Evolutionary conservation across 1,284 basidiomycete species (phyloP).

Genomic region (Trichosporon ovoides): DNA sequence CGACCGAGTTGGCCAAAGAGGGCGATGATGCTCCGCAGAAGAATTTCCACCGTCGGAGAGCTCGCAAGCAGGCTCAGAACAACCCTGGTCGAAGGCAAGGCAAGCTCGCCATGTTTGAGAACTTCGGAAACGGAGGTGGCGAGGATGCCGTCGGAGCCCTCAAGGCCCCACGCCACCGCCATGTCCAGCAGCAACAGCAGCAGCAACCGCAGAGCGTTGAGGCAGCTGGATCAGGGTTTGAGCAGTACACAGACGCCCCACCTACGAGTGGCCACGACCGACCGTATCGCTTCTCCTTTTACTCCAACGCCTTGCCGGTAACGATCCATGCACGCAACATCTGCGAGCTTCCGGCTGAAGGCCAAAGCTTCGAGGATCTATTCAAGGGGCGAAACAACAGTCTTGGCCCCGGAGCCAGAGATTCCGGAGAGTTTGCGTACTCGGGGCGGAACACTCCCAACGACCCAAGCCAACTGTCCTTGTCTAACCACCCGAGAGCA

Average conservation of each 20-base stretch:
- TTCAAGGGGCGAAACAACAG: conserved; percentile 54
- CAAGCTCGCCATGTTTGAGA: conserved; percentile 90
- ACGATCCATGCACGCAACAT: conserved; percentile 93
- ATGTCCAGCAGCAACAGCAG: conserved; percentile 21
- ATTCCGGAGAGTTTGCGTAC: conserved; percentile 1
- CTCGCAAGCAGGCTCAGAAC: conserved; percentile 78
- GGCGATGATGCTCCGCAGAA: conserved; percentile 24
- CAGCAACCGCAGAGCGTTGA: conserved; percentile 7
- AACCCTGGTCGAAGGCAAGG: conserved; percentile 60
- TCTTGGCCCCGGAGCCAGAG: neutral
- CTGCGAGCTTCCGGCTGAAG: conserved; percentile 87
- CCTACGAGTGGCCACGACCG: conserved; percentile 62
- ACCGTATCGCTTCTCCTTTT: conserved; percentile 97
- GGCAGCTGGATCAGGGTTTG: conserved; percentile 21
- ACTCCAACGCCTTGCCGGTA: conserved; percentile 84
- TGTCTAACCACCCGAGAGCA: neutral
- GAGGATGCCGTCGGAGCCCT: conserved; percentile 31
- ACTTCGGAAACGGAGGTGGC: conserved; percentile 47
- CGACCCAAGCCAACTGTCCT: conserved; percentile 14
- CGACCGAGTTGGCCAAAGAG: conserved; percentile 19
- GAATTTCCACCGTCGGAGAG: conserved; percentile 54
- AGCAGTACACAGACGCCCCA: conserved; percentile 40
- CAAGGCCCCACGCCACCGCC: conserved; percentile 39
- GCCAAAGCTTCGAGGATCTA: conserved; percentile 87
- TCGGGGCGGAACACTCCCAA: conserved; percentile 15